Conservation (phyloP, 371 early-diverging fungal genomes). For the Apophysomyces ossiformis region DNA sequence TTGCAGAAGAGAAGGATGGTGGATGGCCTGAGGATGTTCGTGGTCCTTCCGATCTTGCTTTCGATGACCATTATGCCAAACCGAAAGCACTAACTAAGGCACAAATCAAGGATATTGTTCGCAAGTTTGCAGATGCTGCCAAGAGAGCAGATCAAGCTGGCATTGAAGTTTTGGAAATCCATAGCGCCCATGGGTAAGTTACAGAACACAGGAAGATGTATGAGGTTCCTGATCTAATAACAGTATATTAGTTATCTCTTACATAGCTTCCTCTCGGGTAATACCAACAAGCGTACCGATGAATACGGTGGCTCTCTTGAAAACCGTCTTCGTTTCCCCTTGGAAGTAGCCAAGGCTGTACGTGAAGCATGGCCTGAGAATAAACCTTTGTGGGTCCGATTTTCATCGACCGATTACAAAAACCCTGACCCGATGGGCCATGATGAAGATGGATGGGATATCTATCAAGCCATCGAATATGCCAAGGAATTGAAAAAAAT, state of each 20-base stretch:
- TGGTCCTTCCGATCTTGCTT: constrained; percentile 60
- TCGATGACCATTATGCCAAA: constrained; percentile 30
- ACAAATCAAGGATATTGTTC: constrained; percentile 60
- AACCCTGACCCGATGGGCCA: constrained; percentile 30
- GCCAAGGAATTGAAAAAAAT: constrained; percentile 52
- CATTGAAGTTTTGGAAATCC: constrained; percentile 83
- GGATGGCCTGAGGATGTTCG: constrained; percentile 73
- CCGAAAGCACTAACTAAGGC: constrained; percentile 66
- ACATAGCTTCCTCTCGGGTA: constrained; percentile 70
- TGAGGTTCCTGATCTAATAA: constrained; percentile 47
- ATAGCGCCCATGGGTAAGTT: constrained; percentile 62
- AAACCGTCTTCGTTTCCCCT: constrained; percentile 70
- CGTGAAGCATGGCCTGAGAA: constrained; percentile 65
- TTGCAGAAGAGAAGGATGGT: constrained; percentile 69
- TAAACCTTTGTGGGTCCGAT: constrained; percentile 76
- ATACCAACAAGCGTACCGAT: constrained; percentile 83
- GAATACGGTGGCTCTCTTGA: constrained; percentile 80
- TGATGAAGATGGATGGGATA: constrained; percentile 57
- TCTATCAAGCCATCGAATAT: constrained; percentile 69
- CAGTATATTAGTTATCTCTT: constrained; percentile 56
- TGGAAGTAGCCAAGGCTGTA: constrained; percentile 61
- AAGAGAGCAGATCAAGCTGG: constrained; percentile 70
- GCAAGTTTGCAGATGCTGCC: constrained; percentile 70
- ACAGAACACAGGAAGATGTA: constrained; percentile 65
- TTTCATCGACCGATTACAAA: constrained; percentile 67